Base-by-base conservation (phyloP, 805 yeast genomes). In the Saccharomycopsis sp. region DNA sequence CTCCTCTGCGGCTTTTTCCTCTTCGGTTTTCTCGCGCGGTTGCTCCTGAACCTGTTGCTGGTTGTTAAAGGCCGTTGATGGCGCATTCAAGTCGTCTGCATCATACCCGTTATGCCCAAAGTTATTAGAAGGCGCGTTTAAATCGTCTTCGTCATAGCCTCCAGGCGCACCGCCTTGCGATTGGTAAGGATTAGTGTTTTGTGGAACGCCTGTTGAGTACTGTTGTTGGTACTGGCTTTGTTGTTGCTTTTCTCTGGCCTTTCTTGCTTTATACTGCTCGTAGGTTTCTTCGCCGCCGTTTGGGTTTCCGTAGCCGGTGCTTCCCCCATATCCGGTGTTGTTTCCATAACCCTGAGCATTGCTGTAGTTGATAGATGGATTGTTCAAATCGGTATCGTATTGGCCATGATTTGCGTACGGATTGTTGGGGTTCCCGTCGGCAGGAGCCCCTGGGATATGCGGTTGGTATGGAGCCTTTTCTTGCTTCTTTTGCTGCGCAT, bases 1-100 rank as follows among this genome's bases (percentile, higher is more conserved):
- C 59, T 83, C 77, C 55, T 72, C 72, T 56, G 72, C 76, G 56
- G 71, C 74, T 58, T 67, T 67, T 56, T 75, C 73, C 50, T 71
- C 64, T 53, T 72, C 74, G 3, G 67, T 57, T 40, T 71, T 70
- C 54, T 64, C 62, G 40, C 62, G 68, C 34, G 63, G 64, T 50
- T 64, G 62, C 46, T 61, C 61, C 37, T 63, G 65, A 9, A 54
- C 53, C 24, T 61, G 61, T 34, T 59, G 62, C 9, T 56, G 34
- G 14, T 54, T 51, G n/a, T n/a, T n/a, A 18, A 52, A 24, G n/a
- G 58, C 50, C n/a, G 57, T 56, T 37, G 56, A 59, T 12, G 68
- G 66, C 2, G 69, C 70, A 57, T 70, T 70, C 51, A 70, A 64
- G 60, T 70, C 73, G 53, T 69, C 71, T 9, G 63, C 67, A 3